Percentiles rank a stretch among this genome's conserved stretches.
phyloP scores from a whole-genome alignment of 805 yeast species.

The Lipomyces japonicus region DNA sequence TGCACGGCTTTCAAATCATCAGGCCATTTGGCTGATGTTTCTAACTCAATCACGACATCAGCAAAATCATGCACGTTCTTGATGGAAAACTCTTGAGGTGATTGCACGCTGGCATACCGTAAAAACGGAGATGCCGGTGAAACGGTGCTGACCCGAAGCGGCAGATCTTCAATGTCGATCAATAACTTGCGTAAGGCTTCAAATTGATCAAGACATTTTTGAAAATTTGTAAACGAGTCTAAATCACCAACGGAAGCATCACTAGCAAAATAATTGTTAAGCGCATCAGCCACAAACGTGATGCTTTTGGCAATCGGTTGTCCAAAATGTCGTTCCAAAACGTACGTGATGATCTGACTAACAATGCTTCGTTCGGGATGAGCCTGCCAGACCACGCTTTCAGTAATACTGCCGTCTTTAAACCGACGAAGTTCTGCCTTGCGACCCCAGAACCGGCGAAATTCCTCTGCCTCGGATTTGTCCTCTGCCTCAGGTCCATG shows the following conservation, averaged over 20 bases:
- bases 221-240: conserved; percentile 28
- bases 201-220: conserved; percentile 43
- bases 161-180: conserved; percentile 51
- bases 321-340: conserved; percentile 59
- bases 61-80: conserved; percentile 47
- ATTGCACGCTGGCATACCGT: conserved; percentile 68
- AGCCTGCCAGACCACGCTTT: conserved; percentile 81
- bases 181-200: conserved; percentile 50
- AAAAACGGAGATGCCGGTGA: conserved; percentile 70
- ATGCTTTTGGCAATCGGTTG: conserved; percentile 37
- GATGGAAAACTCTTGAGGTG: conserved; percentile 62
- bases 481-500: conserved; percentile 73
- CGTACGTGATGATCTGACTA: conserved; percentile 58
- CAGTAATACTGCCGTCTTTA: conserved; percentile 85
- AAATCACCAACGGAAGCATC: conserved; percentile 37
- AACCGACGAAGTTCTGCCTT: conserved; percentile 83
- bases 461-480: conserved; percentile 58
- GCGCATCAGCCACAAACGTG: conserved; percentile 10
- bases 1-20: conserved; percentile 82
- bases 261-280: conserved; percentile 37
- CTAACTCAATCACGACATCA: conserved; percentile 80
- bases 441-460: conserved; percentile 85
- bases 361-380: conserved; percentile 48
- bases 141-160: conserved; percentile 67
- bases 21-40: conserved; percentile 92